phyloP scores from a whole-genome alignment of 257 asterid genomes.

The Oldenlandia corymbosa region DNA sequence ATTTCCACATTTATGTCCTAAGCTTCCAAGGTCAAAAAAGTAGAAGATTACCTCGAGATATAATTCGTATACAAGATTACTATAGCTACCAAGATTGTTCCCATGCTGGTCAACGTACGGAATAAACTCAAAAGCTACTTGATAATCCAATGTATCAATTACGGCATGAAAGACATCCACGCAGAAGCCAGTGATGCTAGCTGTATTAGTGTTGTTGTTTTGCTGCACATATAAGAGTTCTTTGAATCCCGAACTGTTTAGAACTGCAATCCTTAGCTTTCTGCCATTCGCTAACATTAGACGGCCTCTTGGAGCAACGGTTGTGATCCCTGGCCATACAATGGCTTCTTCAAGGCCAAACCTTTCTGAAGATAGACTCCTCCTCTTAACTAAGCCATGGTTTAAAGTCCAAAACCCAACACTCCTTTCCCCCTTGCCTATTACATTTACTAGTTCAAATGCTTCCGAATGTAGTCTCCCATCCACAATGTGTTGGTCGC shows the following conservation, averaged over 20 bases:
- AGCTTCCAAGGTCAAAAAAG: background rate
- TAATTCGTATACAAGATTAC: constrained; percentile 27
- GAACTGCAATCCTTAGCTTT: constrained; percentile 29
- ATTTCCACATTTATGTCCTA: constrained; percentile 19
- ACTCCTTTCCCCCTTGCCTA: constrained; percentile 26
- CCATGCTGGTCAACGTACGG: constrained; percentile 12
- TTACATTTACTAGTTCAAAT: constrained; percentile 33
- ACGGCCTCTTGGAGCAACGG: constrained; percentile 19
- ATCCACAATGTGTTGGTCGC: constrained; percentile 21
- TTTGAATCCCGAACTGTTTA: constrained; percentile 10
- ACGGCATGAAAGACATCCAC: constrained; percentile 33
- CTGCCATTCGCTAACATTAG: background rate
- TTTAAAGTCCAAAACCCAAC: constrained; percentile 39
- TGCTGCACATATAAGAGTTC: constrained; percentile 10
- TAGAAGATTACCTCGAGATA: constrained; percentile 25
- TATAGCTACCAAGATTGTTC: constrained; percentile 27
- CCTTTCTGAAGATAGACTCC: constrained; percentile 11
- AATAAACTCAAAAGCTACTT: constrained; percentile 23
- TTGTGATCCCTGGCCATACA: constrained; percentile 16
- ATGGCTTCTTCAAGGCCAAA: background rate
- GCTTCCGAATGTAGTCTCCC: constrained; percentile 23
- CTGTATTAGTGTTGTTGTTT: constrained; percentile 16
- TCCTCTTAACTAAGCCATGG: constrained; percentile 22
- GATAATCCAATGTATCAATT: constrained; percentile 15
- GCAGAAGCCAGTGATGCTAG: constrained; percentile 22